Conservation (phyloP, 225 moss, liverwort and hornwort species). For the Physcomitrium patens region DNA sequence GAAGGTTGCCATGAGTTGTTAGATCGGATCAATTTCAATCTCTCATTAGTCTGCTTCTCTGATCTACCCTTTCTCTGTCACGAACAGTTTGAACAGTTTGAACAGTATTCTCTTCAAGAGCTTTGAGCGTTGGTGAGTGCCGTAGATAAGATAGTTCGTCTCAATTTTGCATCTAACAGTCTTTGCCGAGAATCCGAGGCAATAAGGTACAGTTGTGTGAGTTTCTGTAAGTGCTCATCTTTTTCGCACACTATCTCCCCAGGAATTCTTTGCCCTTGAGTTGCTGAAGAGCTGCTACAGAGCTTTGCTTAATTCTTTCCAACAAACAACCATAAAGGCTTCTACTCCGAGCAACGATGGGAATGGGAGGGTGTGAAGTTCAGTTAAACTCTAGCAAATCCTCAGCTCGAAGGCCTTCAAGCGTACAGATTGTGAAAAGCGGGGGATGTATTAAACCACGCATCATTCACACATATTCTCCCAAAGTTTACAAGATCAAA, state of each 20-base stretch:
- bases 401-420: slow-evolving; percentile 37
- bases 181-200: not conserved
- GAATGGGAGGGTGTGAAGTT: slow-evolving; percentile 44
- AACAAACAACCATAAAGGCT: not conserved
- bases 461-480: slow-evolving; percentile 56
- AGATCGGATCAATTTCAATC: not conserved
- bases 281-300: slow-evolving; percentile 8
- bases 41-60: not conserved
- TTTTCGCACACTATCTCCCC: too few species aligned
- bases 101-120: not conserved
- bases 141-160: not conserved
- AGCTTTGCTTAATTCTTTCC: not conserved
- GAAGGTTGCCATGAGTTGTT: too few species aligned
- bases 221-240: not conserved
- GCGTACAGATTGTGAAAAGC: slow-evolving; percentile 40
- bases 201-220: slow-evolving; percentile 5
- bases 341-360: slow-evolving; percentile 21
- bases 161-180: not conserved
- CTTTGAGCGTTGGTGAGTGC: not conserved
- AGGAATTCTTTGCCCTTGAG: not conserved
- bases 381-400: slow-evolving; percentile 40
- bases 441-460: slow-evolving; percentile 43
- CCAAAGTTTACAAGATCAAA: slow-evolving; percentile 55
- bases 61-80: not conserved
- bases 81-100: not conserved